Conservation (phyloP, 169 alveolate species). For the Cryptosporidium sp. region DNA sequence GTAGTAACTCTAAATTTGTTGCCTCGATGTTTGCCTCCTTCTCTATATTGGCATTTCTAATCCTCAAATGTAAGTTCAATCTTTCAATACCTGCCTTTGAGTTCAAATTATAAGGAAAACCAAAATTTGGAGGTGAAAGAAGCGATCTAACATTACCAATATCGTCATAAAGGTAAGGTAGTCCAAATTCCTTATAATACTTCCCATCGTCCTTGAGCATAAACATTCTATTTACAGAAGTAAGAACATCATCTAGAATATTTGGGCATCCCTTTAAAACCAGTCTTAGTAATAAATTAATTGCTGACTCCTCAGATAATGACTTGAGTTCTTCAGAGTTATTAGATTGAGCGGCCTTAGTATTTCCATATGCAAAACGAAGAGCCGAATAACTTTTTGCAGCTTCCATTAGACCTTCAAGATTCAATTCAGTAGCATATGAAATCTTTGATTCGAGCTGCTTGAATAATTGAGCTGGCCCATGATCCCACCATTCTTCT, state of each 20-base stretch:
- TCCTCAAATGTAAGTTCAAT: constrained; percentile 17
- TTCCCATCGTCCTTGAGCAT: constrained; percentile 32
- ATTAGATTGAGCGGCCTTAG: constrained; percentile 11
- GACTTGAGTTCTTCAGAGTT: constrained; percentile 16
- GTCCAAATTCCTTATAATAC: constrained; percentile 18
- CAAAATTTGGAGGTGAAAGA: constrained; percentile 41
- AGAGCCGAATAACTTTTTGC: constrained; percentile 48
- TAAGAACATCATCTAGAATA: constrained; percentile 31
- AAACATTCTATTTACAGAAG: constrained; percentile 47
- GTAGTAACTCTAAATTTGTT: constrained; percentile 11
- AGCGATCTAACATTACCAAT: constrained; percentile 41
- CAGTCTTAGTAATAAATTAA: constrained; percentile 29
- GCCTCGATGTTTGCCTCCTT: constrained; percentile 29
- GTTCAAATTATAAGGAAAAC: constrained; percentile 47
- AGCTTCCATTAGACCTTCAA: constrained; percentile 14
- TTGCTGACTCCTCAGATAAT: constrained; percentile 21
- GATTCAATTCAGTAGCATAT: neutral
- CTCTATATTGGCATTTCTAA: constrained; percentile 16
- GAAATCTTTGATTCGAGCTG: constrained; percentile 36
- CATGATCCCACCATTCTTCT: constrained; percentile 73
- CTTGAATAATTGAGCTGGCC: constrained; percentile 30
- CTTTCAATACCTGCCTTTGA: constrained; percentile 67
- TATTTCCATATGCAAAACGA: constrained; percentile 38
- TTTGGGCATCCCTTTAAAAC: constrained; percentile 40
- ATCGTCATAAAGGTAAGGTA: constrained; percentile 49